These are phyloP conservation scores for Fusarium sp. DNA, from an alignment of 2,329 filamentous ascomycete species.

Conservation along the genomic window DNA sequence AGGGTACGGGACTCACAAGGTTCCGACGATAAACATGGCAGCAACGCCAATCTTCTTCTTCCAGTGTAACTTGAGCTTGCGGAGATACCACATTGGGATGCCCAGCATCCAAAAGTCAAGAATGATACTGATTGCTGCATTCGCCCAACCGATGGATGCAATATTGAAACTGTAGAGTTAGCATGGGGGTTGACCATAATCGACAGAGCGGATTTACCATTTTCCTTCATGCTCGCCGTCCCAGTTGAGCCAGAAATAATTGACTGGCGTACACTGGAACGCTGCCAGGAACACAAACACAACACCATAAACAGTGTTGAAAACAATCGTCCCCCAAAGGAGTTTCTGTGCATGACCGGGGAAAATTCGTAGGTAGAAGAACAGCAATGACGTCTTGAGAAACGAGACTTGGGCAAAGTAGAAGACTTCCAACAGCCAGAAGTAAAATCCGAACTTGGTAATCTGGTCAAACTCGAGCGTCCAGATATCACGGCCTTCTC, in stretches of 20 bases:
- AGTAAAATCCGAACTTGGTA: constrained; percentile 44
- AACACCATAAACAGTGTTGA: constrained; percentile 48
- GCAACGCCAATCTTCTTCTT: constrained; percentile 57
- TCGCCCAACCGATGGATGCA: constrained; percentile 53
- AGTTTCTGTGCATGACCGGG: constrained; percentile 44
- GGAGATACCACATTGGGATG: constrained; percentile 54
- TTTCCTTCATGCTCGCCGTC: constrained; percentile 52
- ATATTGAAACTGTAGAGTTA: neutral
- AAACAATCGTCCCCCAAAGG: constrained; percentile 48
- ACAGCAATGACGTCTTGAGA: constrained; percentile 55
- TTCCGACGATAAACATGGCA: constrained; percentile 58
- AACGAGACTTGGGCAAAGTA: constrained; percentile 54
- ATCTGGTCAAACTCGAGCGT: constrained; percentile 43
- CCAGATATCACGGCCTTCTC: constrained; percentile 52
- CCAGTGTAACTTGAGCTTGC: constrained; percentile 49
- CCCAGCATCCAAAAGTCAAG: constrained; percentile 58
- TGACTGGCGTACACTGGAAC: constrained; percentile 55
- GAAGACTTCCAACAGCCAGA: constrained; percentile 51
- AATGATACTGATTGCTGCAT: constrained; percentile 55
- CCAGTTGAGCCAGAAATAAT: constrained; percentile 56
- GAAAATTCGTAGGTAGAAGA: constrained; percentile 58
- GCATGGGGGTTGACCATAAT: too few species aligned
- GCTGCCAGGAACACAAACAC: constrained; percentile 50
- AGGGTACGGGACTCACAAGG: constrained; percentile 46
- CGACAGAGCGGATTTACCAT: too few species aligned